Base-by-base conservation (phyloP, 768 basidiomycete species). In the Suillus alpinus region DNA sequence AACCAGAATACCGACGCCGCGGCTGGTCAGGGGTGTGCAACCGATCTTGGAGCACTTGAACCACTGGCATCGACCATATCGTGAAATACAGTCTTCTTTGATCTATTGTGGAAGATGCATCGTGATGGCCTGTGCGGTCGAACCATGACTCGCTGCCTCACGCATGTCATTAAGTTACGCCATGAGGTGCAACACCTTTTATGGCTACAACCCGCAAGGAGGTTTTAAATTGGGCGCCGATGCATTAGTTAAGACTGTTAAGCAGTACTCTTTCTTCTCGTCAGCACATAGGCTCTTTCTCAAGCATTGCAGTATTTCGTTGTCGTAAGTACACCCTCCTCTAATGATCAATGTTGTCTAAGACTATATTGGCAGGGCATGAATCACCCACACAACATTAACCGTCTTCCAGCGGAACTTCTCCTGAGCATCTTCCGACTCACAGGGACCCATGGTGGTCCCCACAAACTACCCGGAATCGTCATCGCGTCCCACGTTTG, bases 401-500 rank as follows among this genome's bases (percentile, higher is more conserved):
- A 55, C 9, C 6, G 52, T 16, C 52, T 55, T 55, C 52, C 52
- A 26, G 36, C 23, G 16, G 36, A 55, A 37, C 9, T 55, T 2
- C 52, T 55, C 52, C 23, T 55, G 6, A 55, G 23, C 23, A 55
- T 55, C 14, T 55, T 55, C 36, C 52, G 26, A 26, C 36, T 37
- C 23, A 39, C 36, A 37, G 36, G 16, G 10, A 26, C 23, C 4
- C 16, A 26, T 16, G 23, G 36, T 18, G 16, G 23, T 37, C 52
- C 52, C 4, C 16, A 16, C 5, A 23, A 10, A 26, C 36, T 55
- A 16, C 52, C 52, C 6, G 52, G 52, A 26, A 37, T 55, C 16
- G 52, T 55, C 36, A 39, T 71, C 23, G 76, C 86, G 31, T 87
- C 87, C 7, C 86, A 87, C 62, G 83, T 87, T 52, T 88, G 86